Evolutionary conservation across 371 early-diverging fungal genomes (phyloP).

Genomic region (Blastocladiella emersonii): DNA sequence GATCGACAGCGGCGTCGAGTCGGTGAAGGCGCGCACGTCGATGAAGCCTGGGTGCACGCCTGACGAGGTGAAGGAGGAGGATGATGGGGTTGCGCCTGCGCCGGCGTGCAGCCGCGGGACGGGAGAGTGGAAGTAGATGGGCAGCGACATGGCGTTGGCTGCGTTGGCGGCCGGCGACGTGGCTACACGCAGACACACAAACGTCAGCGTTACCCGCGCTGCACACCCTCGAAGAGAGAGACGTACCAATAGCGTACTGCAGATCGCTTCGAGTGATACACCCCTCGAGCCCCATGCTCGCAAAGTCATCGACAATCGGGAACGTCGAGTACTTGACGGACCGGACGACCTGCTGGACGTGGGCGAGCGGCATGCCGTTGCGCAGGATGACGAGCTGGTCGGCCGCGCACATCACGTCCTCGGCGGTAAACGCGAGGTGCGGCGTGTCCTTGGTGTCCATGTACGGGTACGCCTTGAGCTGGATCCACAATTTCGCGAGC

Average conservation of each 20-base stretch:
- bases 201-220: too few species aligned
- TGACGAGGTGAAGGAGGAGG: neutral
- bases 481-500: constrained; percentile 72
- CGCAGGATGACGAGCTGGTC: neutral
- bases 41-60: neutral
- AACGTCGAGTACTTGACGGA: neutral
- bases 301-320: neutral
- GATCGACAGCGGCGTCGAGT: neutral
- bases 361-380: neutral
- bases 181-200: neutral
- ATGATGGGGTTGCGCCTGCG: neutral
- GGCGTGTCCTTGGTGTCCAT: constrained; percentile 56
- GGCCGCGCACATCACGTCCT: neutral
- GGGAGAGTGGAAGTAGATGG: neutral
- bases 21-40: neutral
- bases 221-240: neutral
- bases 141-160: neutral
- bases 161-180: neutral
- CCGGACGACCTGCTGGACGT: neutral
- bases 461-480: constrained; percentile 71
- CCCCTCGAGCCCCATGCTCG: neutral
- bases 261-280: neutral
- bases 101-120: neutral
- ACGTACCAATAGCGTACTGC: neutral
- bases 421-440: neutral